phyloP scores from a whole-genome alignment of 768 basidiomycete species.

The Strobilomyces confusus region DNA sequence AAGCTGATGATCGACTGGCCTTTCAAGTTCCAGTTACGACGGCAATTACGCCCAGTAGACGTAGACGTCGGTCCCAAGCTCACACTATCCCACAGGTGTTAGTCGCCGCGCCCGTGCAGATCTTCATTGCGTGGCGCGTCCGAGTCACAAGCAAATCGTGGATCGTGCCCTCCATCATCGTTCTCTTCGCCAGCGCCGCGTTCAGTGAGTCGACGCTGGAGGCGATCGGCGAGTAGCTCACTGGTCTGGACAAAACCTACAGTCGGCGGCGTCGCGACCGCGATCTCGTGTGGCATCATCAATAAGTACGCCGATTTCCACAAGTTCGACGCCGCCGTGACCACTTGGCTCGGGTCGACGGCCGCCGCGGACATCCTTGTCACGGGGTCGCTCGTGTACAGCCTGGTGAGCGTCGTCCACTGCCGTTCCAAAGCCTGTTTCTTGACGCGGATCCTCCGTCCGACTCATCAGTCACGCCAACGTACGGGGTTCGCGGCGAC shows the following conservation, averaged over 20 bases:
- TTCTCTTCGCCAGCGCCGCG: neutral
- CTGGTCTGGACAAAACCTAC: neutral
- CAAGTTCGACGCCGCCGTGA: neutral
- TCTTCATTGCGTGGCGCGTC: neutral
- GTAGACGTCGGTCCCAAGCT: too few relatives aligned
- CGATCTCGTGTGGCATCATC: constrained; percentile 5
- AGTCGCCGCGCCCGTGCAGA: neutral
- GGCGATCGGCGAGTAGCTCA: too few relatives aligned
- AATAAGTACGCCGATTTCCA: neutral
- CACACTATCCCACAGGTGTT: too few relatives aligned
- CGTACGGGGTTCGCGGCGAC: constrained; percentile 39
- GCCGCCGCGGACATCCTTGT: neutral
- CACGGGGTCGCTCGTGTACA: neutral
- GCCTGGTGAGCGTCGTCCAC: neutral
- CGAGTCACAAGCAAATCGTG: neutral
- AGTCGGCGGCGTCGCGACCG: neutral
- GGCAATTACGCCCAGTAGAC: too few relatives aligned
- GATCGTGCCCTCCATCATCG: neutral
- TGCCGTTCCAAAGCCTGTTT: neutral
- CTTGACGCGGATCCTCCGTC: neutral
- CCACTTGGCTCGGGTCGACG: neutral
- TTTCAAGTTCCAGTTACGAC: too few relatives aligned
- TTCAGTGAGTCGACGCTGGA: neutral
- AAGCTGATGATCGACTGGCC: too few relatives aligned
- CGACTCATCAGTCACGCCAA: constrained; percentile 30